Evolutionary conservation across 2,329 filamentous ascomycete genomes (phyloP).

Genomic region (Fusarium circinatum): DNA sequence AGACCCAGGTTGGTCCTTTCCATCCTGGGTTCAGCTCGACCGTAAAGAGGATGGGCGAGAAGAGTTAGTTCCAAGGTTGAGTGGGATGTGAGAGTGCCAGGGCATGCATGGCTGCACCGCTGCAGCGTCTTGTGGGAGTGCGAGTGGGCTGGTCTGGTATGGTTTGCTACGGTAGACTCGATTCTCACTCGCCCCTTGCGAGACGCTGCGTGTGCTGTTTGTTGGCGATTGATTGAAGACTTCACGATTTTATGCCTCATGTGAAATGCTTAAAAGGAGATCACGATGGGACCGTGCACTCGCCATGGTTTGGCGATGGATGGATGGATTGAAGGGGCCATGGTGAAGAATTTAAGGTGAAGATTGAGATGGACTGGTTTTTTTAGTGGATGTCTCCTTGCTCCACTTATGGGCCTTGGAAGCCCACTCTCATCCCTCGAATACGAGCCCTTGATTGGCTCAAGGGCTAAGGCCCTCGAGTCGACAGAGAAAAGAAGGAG

Average conservation of each 20-base stretch:
- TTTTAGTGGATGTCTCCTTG: conserved; percentile 35
- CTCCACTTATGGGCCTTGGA: conserved; percentile 20
- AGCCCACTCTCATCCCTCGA: conserved; percentile 3
- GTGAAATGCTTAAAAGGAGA: conserved; percentile 13
- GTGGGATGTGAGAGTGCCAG: conserved; percentile 32
- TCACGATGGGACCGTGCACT: conserved; percentile 23
- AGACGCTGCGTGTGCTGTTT: background rate
- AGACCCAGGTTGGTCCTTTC: background rate
- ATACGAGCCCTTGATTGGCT: conserved; percentile 31
- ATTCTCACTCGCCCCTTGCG: background rate
- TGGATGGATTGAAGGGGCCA: background rate
- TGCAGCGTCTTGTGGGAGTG: conserved; percentile 25
- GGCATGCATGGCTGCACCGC: conserved; percentile 33
- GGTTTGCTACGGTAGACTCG: background rate
- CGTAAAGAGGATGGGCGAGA: conserved; percentile 21
- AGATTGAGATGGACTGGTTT: conserved; percentile 37
- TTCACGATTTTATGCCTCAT: conserved; percentile 27
- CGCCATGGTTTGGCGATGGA: background rate
- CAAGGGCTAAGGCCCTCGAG: conserved; percentile 30
- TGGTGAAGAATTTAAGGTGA: conserved; percentile 31
- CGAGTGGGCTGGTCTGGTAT: conserved; percentile 25
- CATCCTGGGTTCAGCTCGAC: conserved; percentile 12
- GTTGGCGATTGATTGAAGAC: background rate
- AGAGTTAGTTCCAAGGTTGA: conserved; percentile 29
- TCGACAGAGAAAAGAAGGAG: conserved; percentile 36